Evolutionary conservation across 2,329 filamentous ascomycete genomes (phyloP), one percentile per base, ranked within the genome.

Genomic region (Fusarium multiceps): DNA sequence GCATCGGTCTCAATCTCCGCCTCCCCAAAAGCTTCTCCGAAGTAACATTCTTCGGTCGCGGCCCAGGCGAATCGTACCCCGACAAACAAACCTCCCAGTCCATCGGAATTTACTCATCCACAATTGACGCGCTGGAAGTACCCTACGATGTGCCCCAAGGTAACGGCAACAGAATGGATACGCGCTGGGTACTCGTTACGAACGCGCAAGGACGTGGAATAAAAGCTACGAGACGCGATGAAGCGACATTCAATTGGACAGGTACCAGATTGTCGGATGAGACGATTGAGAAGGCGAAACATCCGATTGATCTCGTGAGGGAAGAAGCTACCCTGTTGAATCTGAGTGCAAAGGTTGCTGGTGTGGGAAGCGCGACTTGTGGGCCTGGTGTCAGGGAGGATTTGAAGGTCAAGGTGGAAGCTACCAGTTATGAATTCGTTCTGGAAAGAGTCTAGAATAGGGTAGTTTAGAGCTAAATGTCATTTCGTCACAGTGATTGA

Each of bases 281-380:
- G 4, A 41, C 27, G 2, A 43, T 63, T 1, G 59, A 63, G 9
- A n/a, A 30, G 1, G 60, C 60, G 8, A 63, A 63, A 30, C 60
- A 63, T n/a, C 58, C 60, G 12, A 32, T 28, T 2, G 60, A 63
- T 6, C 18, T 63, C 0, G 41, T 63, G 6, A 42, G 59, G 1
- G 59, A 63, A 32, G 43, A 57, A 5, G 60, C 59, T 3, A 63
- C 60, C 1, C 13, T 63, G 5, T 43, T 63, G 3, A 63, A 57
- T 4, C n/a, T 63, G 0, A 63, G 59, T 8, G 42, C 49, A 1
- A 57, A 41, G 42, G 60, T 63, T 25, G 60, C 60, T 20, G 60
- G 60, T 27, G 49, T 63, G 3, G 60, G 60, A 21, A 63, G 59
- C 14, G 60, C 59, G 5, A 63, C 60, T 7, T 63, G 60, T 48